Base-by-base conservation (phyloP, 495 filamentous ascomycete species). In the Penicillium egyptiacum region DNA sequence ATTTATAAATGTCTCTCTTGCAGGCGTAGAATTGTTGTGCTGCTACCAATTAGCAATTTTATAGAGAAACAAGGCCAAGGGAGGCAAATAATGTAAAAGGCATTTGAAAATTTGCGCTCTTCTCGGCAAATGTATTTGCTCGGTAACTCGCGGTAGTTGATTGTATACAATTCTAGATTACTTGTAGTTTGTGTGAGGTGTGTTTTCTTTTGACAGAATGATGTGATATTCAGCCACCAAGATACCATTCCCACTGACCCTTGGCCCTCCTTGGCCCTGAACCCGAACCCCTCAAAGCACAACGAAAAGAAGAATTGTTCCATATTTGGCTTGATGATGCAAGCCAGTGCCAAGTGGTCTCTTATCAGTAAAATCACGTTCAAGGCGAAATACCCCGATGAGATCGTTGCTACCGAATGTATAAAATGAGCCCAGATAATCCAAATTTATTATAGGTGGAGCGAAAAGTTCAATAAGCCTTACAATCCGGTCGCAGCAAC, bases 191-290 rank as follows among this genome's bases (percentile, higher is more conserved):
- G 14, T 19, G 10, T 23, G 16, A 4, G 14, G n/a, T n/a, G 35
- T n/a, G 22, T 22, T 40, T 8, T 39, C n/a, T n/a, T 47, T 19
- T 8, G 14, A 9, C 37, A 4, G 19, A 43, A 60, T 60, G 57
- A 45, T 55, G 57, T 44, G 57, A 60, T 56, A 28, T 6, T 25
- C 22, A 17, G 10, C 25, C 28, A 28, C 17, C 57, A 60, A 55
- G 52, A 51, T 55, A 31, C 30, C 45, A 60, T 60, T 46, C 17
- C 17, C 30, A 37, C 45, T 53, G 10, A 23, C 11, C 8, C 4
- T 8, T 23, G 3, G 33, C 20, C n/a, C 1, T 19, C 30, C 19
- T 10, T 37, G 19, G 37, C 7, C 23, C 31, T 55, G 11, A 4
- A 12, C 31, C 31, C 5, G 19, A 12, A 26, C 57, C 51, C 20